Percentiles rank a stretch among this genome's conserved stretches.
These are phyloP conservation scores for Neocucurbitaria cava DNA, from an alignment of 2,329 filamentous ascomycete species.

Conservation along the genomic window DNA sequence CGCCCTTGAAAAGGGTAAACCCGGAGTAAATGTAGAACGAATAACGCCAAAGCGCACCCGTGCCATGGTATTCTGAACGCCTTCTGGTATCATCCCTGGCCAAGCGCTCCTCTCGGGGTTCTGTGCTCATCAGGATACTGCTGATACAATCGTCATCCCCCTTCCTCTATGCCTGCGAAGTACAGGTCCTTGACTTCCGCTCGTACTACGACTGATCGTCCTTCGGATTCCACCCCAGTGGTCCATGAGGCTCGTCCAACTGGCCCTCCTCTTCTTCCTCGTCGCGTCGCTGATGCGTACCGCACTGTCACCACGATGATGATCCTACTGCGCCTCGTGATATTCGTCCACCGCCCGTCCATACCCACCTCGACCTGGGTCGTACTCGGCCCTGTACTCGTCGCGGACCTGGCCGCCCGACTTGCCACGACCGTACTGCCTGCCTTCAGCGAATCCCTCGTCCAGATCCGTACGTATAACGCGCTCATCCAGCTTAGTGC, in stretches of 20 bases:
- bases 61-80: constrained; percentile 11
- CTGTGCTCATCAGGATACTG: background rate
- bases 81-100: background rate
- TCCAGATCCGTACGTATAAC: constrained; percentile 96
- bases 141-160: background rate
- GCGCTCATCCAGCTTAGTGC: constrained; percentile 96
- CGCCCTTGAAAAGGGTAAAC: background rate
- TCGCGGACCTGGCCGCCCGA: constrained; percentile 96
- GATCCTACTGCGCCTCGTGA: constrained; percentile 31
- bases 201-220: background rate
- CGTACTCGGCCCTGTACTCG: constrained; percentile 96
- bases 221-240: background rate
- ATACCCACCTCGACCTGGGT: constrained; percentile 90
- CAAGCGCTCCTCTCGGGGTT: background rate
- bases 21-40: background rate
- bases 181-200: background rate
- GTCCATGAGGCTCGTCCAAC: background rate
- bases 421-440: constrained; percentile 95
- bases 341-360: constrained; percentile 68
- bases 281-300: background rate
- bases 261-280: background rate
- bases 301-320: background rate
- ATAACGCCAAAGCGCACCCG: constrained; percentile 27
- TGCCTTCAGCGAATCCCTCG: constrained; percentile 92
- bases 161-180: background rate